Percentiles rank a stretch among this genome's conserved stretches.
Conservation (phyloP, 176 grass and related monocot species). For the Hordeum vulgare region MorexV3_pseudomolecules_assembly NC_058520.1:169884370-169884869, state of each 20-base stretch:
- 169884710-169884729: neutral
- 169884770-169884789: neutral
- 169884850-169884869: no score
- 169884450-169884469: conserved; percentile 6
- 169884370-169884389: conserved; percentile 77
- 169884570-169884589: neutral
- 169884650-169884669: neutral
- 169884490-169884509: neutral
- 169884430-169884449: conserved; percentile 61
- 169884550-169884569: no score
- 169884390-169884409: conserved; percentile 61
- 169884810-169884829: no score
- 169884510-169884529: neutral
- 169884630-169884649: neutral
- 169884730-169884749: conserved; percentile 19
- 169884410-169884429: conserved; percentile 31
- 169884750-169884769: neutral
- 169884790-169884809: no score
- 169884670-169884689: neutral
- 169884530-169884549: no score
- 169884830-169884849: no score
- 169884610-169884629: neutral
- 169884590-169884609: neutral
- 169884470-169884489: neutral
- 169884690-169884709: neutral